Base-by-base conservation (phyloP, 495 filamentous ascomycete genomes). In the Pseudevernia furfuracea region DNA sequence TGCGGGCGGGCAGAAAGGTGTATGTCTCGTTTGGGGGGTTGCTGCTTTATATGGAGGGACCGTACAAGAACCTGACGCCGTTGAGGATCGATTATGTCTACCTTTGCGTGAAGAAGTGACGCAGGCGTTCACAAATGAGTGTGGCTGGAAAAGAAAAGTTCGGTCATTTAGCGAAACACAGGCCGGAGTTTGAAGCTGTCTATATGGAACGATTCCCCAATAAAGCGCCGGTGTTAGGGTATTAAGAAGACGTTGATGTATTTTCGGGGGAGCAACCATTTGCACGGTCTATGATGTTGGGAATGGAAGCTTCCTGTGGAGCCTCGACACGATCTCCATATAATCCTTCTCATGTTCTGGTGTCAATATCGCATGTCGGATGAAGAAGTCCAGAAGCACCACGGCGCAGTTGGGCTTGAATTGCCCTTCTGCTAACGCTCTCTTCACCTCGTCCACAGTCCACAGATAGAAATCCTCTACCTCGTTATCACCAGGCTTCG, bases 391-490 rank as follows among this genome's bases (percentile, higher is more conserved):
- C 53, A 96, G 73, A 69, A 95, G 74, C 30, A 95, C 81, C 61
- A 93, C 69, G 3, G 88, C 87, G 72, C 92, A 97, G 72, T 99
- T 99, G 0, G 95, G 91, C 77, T 99, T 99, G 77, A 96, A 97
- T 65, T 87, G 80, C 2, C 89, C 89, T 56, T 78, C 77, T 2
- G 81, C 82, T 66, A 99, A 70, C 23, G 87, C 85, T 62, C 82
- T 78, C 78, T 87, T 79, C 5, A 93, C 86, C 72, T 95, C 84
- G 6, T 88, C 82, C 44, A 97, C 80, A 4, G 81, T 87, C 79
- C 81, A 82, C 66, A 97, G 76, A 68, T 83, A 81, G 75, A 99
- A 99, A 41, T 84, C 84, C 70, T 92, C 87, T 9, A 97, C 94
- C 78, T 97, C 94, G 53, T 86, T 83, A 69, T 97, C 95, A 37